Evolutionary conservation across 2,329 filamentous ascomycete genomes (phyloP).

Genomic region (Cytospora chrysosperma): DNA sequence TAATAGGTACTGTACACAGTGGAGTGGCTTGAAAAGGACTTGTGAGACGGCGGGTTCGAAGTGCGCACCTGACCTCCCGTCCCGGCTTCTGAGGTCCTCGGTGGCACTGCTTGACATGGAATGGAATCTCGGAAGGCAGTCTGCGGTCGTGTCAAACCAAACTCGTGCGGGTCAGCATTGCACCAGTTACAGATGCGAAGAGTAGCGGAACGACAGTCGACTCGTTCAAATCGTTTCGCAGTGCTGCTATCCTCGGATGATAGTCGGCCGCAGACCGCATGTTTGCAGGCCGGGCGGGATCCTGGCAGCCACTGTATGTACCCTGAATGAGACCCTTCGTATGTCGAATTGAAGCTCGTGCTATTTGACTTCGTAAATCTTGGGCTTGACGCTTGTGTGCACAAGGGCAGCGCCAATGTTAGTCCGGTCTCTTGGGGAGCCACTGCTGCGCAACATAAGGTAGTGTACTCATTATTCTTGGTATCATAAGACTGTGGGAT

Average conservation of each 20-base stretch:
- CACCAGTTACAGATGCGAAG: constrained; percentile 5
- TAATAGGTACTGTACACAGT: no score
- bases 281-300: constrained; percentile 5
- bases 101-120: constrained; percentile 9
- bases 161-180: not conserved
- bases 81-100: constrained; percentile 1
- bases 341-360: constrained; percentile 6
- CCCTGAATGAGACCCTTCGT: not conserved
- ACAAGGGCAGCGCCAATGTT: not conserved
- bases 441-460: not conserved
- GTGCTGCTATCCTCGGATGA: constrained; percentile 13
- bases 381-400: constrained; percentile 5
- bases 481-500: not conserved
- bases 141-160: not conserved
- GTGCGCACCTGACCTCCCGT: constrained; percentile 17
- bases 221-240: constrained; percentile 2
- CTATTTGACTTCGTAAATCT: not conserved
- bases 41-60: constrained; percentile 20
- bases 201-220: constrained; percentile 5
- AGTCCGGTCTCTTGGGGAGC: not conserved
- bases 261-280: constrained; percentile 12
- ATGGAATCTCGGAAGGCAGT: not conserved
- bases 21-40: constrained; percentile 20
- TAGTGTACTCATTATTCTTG: not conserved
- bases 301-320: not conserved